These are phyloP conservation scores for Allomyces arbusculus DNA, from an alignment of 192 early-diverging fungal genomes.

Conservation along the genomic window DNA sequence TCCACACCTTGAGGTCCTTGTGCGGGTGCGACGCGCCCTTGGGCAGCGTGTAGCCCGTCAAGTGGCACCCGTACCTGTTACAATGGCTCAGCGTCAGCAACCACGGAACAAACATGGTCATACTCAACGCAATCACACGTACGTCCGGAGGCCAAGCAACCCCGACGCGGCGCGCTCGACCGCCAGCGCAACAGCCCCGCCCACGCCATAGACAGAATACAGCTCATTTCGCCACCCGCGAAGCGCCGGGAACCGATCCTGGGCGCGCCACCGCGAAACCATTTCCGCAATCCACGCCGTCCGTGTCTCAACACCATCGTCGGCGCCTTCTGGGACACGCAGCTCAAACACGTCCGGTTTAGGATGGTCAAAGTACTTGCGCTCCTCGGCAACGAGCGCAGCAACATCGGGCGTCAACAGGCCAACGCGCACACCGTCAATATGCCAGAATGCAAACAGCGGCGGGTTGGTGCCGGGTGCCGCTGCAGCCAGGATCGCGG, in stretches of 20 bases:
- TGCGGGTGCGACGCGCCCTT: not conserved
- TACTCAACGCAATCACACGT: too few species aligned
- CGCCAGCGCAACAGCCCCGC: constrained; percentile 22
- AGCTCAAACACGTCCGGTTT: not conserved
- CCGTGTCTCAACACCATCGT: not conserved
- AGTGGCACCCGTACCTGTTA: too few species aligned
- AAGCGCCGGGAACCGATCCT: not conserved
- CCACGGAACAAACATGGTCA: too few species aligned
- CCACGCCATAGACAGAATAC: constrained; percentile 51
- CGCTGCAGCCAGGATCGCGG: not conserved
- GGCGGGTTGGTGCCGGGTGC: not conserved
- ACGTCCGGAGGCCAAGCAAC: constrained; percentile 56
- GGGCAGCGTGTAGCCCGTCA: not conserved
- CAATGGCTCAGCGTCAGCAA: too few species aligned
- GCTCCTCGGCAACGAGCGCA: not conserved
- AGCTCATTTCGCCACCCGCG: constrained; percentile 68
- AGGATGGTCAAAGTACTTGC: not conserved
- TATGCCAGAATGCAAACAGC: not conserved
- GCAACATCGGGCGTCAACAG: not conserved
- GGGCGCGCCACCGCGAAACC: not conserved
- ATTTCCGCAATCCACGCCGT: not conserved
- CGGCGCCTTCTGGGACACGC: not conserved
- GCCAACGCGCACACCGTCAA: not conserved
- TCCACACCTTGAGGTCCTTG: constrained; percentile 56
- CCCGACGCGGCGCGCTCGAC: constrained; percentile 63